phyloP scores from a whole-genome alignment of 2,329 filamentous ascomycete species.

The Diaporthe amygdali region DNA sequence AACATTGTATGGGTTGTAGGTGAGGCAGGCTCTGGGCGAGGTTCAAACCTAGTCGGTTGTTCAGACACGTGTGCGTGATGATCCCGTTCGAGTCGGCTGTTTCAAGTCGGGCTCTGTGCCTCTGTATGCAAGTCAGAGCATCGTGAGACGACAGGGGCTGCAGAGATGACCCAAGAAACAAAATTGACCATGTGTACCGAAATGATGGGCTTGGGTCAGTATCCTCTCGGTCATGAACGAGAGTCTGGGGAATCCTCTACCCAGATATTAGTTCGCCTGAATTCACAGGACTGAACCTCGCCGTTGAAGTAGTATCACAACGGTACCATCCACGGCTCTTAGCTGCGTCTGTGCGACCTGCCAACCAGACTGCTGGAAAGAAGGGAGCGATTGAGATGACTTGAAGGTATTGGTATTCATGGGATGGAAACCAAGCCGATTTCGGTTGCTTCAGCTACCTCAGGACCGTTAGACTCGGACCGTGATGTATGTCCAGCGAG shows the following conservation, averaged over 20 bases:
- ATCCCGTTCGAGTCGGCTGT: background rate
- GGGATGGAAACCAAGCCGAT: background rate
- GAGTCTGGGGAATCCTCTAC: background rate
- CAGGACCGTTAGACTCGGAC: accelerated
- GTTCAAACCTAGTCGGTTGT: background rate
- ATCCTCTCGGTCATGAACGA: background rate
- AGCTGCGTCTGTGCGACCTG: constrained; percentile 4
- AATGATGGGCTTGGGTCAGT: background rate
- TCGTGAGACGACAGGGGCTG: background rate
- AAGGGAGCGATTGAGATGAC: background rate
- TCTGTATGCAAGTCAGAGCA: background rate
- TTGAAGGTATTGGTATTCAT: background rate
- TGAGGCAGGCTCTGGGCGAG: background rate
- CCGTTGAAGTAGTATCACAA: background rate
- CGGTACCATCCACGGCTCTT: background rate
- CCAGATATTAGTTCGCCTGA: background rate
- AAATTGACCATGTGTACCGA: constrained; percentile 4
- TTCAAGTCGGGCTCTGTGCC: background rate
- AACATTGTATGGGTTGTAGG: background rate
- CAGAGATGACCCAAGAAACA: background rate
- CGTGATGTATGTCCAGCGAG: background rate
- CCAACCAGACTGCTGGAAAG: background rate
- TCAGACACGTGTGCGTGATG: background rate
- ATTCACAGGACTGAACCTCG: background rate
- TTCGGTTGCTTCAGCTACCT: background rate